Evolutionary conservation across 2,329 filamentous ascomycete genomes (phyloP), one percentile per base, ranked within the genome.

Genomic region (Hortaea werneckii): DNA sequence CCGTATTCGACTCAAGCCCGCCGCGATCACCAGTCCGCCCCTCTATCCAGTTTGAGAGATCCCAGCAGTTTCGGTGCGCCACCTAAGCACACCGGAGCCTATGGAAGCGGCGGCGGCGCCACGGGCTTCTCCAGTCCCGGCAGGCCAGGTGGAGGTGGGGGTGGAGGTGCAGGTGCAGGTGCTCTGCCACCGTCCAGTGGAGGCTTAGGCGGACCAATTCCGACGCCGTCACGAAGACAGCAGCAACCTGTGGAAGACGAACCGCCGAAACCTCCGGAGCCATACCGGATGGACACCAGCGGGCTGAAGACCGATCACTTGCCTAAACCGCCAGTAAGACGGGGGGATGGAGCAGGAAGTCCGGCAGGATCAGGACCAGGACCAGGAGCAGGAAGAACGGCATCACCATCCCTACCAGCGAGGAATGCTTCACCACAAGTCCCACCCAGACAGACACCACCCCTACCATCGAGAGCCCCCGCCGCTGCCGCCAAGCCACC

Each of bases 11-110:
- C 20, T 20, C 58, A 60, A 46, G 58, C 66, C 34, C 67, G 76
- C 29, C 58, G 63, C 37, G 69, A 75, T 26, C 78, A 79, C 52
- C 67, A 74, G 43, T 74, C 77, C 5, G 72, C 74, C 11, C 87
- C 88, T 1, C 68, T 94, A 38, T 73, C 79, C 6, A 73, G 78
- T 3, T 74, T 95, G 29, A 81, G 79, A 61, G 87, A 95, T 60
- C 88, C 61, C 45, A 53, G 54, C 40, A 77, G 79, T 11, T 95
- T 94, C 61, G 87, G 78, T 2, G 86, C 87, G 26, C 88, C 88
- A 27, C 88, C 88, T 0, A 89, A 79, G 57, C 83, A 77, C 50
- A 65, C 70, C 46, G 69, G 71, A 42, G 74, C 72, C 52, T 67
- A 75, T 59, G 43, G 30, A 67, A 71, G 9, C 40, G 35, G 12